Base-by-base conservation (phyloP, 2,329 filamentous ascomycete species). In the Sporothrix curviconia region DNA sequence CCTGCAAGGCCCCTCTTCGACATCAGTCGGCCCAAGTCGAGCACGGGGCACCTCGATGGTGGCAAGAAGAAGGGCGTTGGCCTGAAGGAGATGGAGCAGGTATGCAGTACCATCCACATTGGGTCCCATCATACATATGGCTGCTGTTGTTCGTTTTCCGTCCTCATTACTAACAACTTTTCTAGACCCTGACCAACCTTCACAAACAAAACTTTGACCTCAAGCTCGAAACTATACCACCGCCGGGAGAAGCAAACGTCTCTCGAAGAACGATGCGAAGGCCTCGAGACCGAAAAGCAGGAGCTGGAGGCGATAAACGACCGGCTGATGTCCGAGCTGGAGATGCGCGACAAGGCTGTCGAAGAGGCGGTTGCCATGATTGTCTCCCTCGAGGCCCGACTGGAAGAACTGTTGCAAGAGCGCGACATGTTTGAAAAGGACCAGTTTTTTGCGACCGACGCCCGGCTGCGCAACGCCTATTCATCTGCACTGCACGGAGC, bases 201-300 rank as follows among this genome's bases (percentile, higher is more conserved):
- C 83, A 86, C 68, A 90, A 90, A 67, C 82, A 89, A 70, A 90
- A 90, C 65, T 90, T 90, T 63, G 86, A 89, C 63, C 76, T 90
- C 42, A 90, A 90, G 68, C 74, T 90, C 32, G 86, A 90, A n/a
- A 66, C 70, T 90, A 1, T 88, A 80, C 63, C 85, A 90, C 66
- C 78, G 85, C 7, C 78, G 86, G 28, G 81, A 90, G 69, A 78
- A 80, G 55, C 84, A 87, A 65, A 76, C 76, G 8, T 68, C 68
- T 4, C 71, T 88, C 17, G 79, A 83, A 60, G 68, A 70, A 37
- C 59, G 51, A 15, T 60, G 61, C 7, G 77, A 83, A 55, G 78
- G 70, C 69, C 4, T 79, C 81, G 65, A 69, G 79, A 49, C 76
- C 79, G 76, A 81, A 15, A 75, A 84, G 62, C 85, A 85, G 60